These are phyloP conservation scores for Paramecium pentaurelia DNA, from an alignment of 73 alveolate species.

Conservation along the genomic window DNA sequence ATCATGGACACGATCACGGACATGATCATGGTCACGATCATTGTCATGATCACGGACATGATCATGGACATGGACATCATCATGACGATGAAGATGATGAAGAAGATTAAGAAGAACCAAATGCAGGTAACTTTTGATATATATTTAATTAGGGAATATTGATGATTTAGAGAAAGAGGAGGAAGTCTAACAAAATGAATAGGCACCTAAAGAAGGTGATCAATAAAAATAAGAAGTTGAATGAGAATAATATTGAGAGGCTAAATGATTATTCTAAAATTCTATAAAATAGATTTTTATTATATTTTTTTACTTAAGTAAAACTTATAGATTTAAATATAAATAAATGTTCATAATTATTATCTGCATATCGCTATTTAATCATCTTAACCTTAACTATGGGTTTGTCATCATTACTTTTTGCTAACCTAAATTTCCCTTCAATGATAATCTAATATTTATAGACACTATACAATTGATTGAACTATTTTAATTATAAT, in stretches of 20 bases:
- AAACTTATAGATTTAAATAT: too few relatives aligned
- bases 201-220: neutral
- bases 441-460: neutral
- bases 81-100: neutral
- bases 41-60: neutral
- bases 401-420: neutral
- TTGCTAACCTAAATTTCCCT: neutral
- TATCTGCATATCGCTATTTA: neutral
- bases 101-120: neutral
- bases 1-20: constrained; percentile 65
- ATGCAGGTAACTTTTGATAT: neutral
- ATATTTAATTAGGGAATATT: neutral
- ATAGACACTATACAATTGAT: neutral
- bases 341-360: neutral
- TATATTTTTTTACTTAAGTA: neutral
- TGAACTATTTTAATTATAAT: neutral
- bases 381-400: neutral
- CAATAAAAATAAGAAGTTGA: neutral
- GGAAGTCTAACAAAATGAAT: neutral
- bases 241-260: neutral
- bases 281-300: neutral
- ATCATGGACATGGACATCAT: neutral
- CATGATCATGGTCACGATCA: constrained; percentile 29
- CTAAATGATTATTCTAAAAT: neutral
- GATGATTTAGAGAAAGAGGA: neutral